Conservation (phyloP, 192 early-diverging fungal genomes). For the Backusella sp. region DNA sequence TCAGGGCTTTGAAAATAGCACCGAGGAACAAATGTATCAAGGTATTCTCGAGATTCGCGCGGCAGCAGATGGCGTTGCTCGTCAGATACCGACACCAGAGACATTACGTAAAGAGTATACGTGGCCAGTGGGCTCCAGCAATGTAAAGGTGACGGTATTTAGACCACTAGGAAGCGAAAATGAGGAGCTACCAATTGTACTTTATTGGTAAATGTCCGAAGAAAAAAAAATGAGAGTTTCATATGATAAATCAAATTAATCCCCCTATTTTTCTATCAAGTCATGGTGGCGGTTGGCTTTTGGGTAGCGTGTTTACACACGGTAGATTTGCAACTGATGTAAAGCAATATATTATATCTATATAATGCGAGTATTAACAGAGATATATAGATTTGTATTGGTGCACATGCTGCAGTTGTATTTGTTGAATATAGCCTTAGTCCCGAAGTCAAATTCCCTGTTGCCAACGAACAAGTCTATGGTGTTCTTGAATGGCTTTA, state of each 20-base stretch:
- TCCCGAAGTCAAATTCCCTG: slow-evolving; percentile 13
- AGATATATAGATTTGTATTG: background rate
- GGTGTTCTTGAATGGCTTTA: slow-evolving; percentile 1
- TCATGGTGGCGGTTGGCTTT: background rate
- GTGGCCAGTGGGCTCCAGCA: background rate
- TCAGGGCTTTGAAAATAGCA: background rate
- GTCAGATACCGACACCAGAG: background rate
- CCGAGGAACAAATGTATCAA: background rate
- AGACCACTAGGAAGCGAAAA: background rate
- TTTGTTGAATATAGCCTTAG: slow-evolving; percentile 22
- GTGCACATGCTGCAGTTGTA: background rate
- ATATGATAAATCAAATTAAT: no score
- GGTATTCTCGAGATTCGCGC: background rate
- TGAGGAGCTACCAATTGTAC: background rate
- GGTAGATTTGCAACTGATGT: background rate
- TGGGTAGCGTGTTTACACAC: background rate
- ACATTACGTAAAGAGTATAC: background rate
- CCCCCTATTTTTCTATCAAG: background rate
- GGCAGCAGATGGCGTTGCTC: background rate
- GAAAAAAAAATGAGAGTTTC: background rate
- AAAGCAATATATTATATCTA: background rate
- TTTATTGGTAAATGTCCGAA: background rate
- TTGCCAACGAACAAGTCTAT: slow-evolving; percentile 17
- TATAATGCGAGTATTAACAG: no score
- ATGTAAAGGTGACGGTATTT: background rate